Percentiles rank a stretch among this genome's conserved stretches.
Conservation (phyloP, 148 eudicot genomes). For the Fallopia convolvulus region DNA sequence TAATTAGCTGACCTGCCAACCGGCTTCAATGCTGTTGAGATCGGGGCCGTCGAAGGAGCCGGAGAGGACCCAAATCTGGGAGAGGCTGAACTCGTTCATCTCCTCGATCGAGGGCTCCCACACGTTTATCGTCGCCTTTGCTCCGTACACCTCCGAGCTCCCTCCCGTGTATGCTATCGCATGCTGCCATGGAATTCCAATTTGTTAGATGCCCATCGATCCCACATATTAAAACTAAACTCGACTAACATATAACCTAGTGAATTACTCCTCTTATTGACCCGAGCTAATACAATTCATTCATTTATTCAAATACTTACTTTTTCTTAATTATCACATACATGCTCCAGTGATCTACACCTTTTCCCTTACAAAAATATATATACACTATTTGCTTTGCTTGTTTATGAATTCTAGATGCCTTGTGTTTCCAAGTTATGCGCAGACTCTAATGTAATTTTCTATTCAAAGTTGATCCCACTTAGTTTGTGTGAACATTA, state of each 20-base stretch:
- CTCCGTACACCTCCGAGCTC: conserved; percentile 72
- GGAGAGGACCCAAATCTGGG: conserved; percentile 96
- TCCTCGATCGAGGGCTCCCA: conserved; percentile 82
- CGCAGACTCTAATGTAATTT: not conserved
- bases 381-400: not conserved
- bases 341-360: too few species aligned
- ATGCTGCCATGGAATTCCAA: conserved; percentile 34
- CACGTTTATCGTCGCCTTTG: conserved; percentile 88
- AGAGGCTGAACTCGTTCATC: conserved; percentile 85
- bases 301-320: too few species aligned
- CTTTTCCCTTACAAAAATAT: too few species aligned
- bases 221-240: too few species aligned
- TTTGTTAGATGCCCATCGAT: too few species aligned
- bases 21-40: conserved; percentile 98
- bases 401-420: not conserved
- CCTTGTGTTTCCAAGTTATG: too few species aligned
- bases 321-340: not conserved
- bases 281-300: too few species aligned
- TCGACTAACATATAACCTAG: too few species aligned
- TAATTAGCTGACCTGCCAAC: conserved; percentile 77
- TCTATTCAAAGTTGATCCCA: not conserved
- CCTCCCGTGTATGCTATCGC: conserved; percentile 88
- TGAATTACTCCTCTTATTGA: too few species aligned
- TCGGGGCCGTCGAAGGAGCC: conserved; percentile 95
- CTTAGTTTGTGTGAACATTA: not conserved